Base-by-base conservation (phyloP, 139 green algal genomes). In the Cymbomonas tetramitiformis region DNA sequence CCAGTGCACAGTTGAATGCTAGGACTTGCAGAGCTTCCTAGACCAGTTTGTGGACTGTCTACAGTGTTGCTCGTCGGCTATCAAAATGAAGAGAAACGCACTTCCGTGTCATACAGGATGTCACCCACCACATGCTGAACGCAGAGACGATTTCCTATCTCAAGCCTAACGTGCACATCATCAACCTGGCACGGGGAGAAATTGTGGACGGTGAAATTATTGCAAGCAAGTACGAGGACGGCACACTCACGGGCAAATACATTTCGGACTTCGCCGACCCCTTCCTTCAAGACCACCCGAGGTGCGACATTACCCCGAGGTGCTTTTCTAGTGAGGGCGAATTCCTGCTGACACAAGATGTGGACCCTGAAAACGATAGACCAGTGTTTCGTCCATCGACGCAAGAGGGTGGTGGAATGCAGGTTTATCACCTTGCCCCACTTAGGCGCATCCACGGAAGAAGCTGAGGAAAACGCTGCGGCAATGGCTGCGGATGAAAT, bases 121-220 rank as follows among this genome's bases (percentile, higher is more conserved):
- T 70, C 59, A 79, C 71, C 4, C 71, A 79, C 61, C 71, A 79
- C 58, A 52, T 79, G 54, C 51, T 79, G 44, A 72, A 79, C 67
- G 54, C 51, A 46, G 58, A 59, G 19, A 68, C 66, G 44, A 36
- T 79, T 15, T 41, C 52, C 38, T 56, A 70, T 21, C 73, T 67
- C 62, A 79, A 79, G 55, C 67, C 67, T 26, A 44, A 38, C 44
- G 67, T 79, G 19, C 51, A 66, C 58, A 34, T 79, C n/a, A 59
- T 79, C 50, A 79, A 79, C 71, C 75, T 79, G 44, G 56, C 71
- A 4, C 67, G 71, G 43, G 69, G 69, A 30, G 69, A 77, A 62
- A 77, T 77, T 38, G 56, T 77, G 10, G 69, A 77, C 51, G 69
- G 69, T 26, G 63, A 61, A 26, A 60, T 60, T 19, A 28, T 65